A percentile compares a stretch with the other conserved stretches of the same genome.
Evolutionary conservation across 1,139 yeast species (phyloP).

Genomic region (Suhomyces taliae): DNA sequence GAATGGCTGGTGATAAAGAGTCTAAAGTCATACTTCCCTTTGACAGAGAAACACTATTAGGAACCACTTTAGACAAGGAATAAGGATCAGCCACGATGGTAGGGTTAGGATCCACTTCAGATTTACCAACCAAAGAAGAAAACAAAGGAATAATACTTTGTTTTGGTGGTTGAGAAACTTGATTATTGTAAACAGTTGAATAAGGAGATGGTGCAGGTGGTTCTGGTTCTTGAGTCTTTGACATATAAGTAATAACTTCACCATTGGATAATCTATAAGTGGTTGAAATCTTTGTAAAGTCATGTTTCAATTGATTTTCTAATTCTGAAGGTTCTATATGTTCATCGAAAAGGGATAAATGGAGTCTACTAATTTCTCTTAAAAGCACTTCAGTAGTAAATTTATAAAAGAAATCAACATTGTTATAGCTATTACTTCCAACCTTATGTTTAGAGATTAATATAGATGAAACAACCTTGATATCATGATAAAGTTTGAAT

Average conservation of each 20-base stretch:
- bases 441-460: constrained; percentile 49
- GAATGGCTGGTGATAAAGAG: constrained; percentile 46
- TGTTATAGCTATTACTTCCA: constrained; percentile 56
- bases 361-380: constrained; percentile 60
- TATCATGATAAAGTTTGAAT: constrained; percentile 68
- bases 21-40: constrained; percentile 45
- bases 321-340: constrained; percentile 25
- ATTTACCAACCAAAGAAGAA: constrained; percentile 62
- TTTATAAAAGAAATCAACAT: constrained; percentile 68
- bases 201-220: constrained; percentile 15
- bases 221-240: constrained; percentile 33
- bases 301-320: constrained; percentile 41
- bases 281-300: constrained; percentile 66
- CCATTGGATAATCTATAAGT: constrained; percentile 60
- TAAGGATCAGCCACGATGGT: constrained; percentile 61
- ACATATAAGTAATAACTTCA: constrained; percentile 52
- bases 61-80: constrained; percentile 57
- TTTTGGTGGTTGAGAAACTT: constrained; percentile 22
- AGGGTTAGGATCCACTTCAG: constrained; percentile 66
- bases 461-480: constrained; percentile 61
- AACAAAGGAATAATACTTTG: constrained; percentile 60
- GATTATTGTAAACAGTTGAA: constrained; percentile 19
- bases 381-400: constrained; percentile 68
- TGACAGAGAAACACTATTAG: constrained; percentile 37
- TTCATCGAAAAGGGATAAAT: constrained; percentile 25